Percentiles rank a stretch among this genome's conserved stretches.
Conservation (phyloP, 2,329 filamentous ascomycete genomes). For the Plenodomus tracheiphilus region DNA sequence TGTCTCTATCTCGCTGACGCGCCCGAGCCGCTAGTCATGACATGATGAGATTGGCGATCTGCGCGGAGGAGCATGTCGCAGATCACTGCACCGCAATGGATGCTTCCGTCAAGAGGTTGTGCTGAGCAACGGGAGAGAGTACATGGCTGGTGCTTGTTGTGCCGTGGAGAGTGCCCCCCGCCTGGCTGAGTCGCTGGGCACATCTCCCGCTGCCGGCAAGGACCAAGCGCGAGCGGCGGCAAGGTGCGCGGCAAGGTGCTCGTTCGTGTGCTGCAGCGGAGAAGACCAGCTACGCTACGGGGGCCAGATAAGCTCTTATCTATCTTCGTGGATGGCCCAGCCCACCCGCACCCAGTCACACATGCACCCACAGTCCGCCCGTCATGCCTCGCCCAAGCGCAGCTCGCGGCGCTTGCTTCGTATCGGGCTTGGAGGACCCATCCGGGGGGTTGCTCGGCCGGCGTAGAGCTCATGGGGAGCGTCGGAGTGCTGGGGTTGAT, state of each 20-base stretch:
- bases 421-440: constrained; percentile 32
- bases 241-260: constrained; percentile 1
- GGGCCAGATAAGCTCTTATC: constrained; percentile 22
- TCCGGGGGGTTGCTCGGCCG: constrained; percentile 22
- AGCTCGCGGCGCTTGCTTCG: constrained; percentile 16
- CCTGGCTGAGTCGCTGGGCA: not conserved
- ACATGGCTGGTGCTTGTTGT: too few species aligned
- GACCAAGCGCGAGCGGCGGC: constrained; percentile 24
- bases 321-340: constrained; percentile 2
- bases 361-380: not conserved
- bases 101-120: too few species aligned
- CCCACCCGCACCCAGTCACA: not conserved
- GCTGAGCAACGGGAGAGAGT: too few species aligned
- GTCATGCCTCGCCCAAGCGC: constrained; percentile 20
- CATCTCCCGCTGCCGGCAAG: constrained; percentile 11
- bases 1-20: not conserved
- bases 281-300: not conserved
- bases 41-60: not conserved
- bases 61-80: not conserved
- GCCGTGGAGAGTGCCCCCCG: too few species aligned
- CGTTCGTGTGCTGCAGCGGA: constrained; percentile 1
- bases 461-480: constrained; percentile 12
- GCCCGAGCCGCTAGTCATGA: not conserved
- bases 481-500: constrained; percentile 11
- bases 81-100: not conserved